These are phyloP conservation scores for Zopfochytrium polystomum DNA, from an alignment of 371 early-diverging fungal genomes.

Conservation along the genomic window DNA sequence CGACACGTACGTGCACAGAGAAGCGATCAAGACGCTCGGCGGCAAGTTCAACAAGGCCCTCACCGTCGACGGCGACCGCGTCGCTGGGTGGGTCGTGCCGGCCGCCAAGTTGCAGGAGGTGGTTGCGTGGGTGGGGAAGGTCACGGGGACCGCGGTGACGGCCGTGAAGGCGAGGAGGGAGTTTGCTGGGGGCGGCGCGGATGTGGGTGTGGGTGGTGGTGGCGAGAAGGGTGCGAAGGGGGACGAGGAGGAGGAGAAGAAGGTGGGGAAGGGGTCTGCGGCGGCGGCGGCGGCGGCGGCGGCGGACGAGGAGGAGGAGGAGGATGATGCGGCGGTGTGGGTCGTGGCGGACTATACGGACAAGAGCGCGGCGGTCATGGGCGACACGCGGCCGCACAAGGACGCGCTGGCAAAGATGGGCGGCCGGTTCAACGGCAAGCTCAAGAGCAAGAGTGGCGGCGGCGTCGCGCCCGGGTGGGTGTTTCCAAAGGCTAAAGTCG, in stretches of 20 bases:
- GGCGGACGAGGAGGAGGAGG: too few species aligned
- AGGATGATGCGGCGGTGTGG: background rate
- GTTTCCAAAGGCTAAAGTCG: too few species aligned
- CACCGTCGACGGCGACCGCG: background rate
- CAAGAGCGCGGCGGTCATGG: constrained; percentile 5
- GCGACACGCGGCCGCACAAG: constrained; percentile 7
- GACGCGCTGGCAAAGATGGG: background rate
- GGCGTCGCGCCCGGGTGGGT: too few species aligned
- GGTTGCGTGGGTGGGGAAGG: background rate
- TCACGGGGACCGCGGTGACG: background rate
- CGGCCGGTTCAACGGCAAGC: constrained; percentile 9
- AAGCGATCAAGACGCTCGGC: constrained; percentile 1
- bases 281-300: too few species aligned
- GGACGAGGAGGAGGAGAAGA: background rate
- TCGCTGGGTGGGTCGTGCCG: constrained; percentile 5
- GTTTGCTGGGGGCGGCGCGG: background rate
- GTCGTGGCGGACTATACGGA: constrained; percentile 1
- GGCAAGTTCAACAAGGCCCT: constrained; percentile 10
- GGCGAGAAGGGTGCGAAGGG: background rate
- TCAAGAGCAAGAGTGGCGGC: too few species aligned
- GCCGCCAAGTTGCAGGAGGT: background rate
- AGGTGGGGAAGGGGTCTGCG: background rate
- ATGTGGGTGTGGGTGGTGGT: too few species aligned
- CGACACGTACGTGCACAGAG: constrained; percentile 2
- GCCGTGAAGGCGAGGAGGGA: background rate